Conservation (phyloP, 257 asterid genomes). For the Agastache rugosa region DNA sequence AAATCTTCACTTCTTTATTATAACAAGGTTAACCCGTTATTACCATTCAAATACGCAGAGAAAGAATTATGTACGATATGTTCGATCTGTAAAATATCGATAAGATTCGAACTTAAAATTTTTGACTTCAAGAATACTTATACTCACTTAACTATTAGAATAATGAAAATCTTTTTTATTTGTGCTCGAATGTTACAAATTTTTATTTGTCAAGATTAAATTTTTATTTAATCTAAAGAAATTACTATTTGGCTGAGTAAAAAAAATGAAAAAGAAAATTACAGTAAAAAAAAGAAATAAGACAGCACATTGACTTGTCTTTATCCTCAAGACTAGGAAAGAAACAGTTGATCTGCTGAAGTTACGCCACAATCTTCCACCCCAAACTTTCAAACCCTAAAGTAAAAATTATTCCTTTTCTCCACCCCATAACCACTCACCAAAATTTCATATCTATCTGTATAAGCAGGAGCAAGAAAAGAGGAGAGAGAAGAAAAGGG, state of each 20-base stretch:
- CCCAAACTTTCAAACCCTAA: slow-evolving; percentile 53
- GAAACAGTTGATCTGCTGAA: slow-evolving; percentile 55
- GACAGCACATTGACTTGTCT: slow-evolving; percentile 46
- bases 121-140: neutral
- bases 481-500: neutral
- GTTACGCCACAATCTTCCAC: slow-evolving; percentile 53
- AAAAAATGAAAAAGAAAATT: neutral
- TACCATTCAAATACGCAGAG: no score
- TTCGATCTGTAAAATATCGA: no score
- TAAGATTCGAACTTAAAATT: neutral
- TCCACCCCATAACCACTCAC: slow-evolving; percentile 57
- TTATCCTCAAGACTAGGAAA: slow-evolving; percentile 42
- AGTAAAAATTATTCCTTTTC: slow-evolving; percentile 38
- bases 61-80: no score
- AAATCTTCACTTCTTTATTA: no score
- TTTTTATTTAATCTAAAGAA: neutral
- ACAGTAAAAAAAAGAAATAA: neutral
- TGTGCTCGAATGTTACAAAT: neutral
- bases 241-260: neutral
- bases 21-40: neutral
- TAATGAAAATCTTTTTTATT: neutral
- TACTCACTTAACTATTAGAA: no score
- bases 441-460: slow-evolving; percentile 38
- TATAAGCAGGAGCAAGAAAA: slow-evolving; percentile 16
- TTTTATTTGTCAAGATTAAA: no score